phyloP scores from a whole-genome alignment of 2,329 filamentous ascomycete genomes.

The Epichloe festucae region DNA sequence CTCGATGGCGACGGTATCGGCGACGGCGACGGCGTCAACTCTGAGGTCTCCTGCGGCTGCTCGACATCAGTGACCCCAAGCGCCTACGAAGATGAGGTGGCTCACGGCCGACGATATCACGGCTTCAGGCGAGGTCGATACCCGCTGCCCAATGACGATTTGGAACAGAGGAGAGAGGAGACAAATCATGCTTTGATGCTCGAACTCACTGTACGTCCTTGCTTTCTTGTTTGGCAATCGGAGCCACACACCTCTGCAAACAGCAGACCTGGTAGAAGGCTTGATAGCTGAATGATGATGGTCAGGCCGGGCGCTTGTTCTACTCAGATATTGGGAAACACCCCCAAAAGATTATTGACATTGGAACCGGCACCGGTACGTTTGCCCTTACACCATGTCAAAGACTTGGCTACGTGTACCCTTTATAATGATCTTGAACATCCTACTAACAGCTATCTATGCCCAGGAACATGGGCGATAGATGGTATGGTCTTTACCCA shows the following conservation, averaged over 20 bases:
- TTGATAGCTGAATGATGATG: not conserved
- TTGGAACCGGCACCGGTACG: conserved; percentile 36
- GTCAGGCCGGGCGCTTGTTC: conserved; percentile 25
- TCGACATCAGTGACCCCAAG: conserved; percentile 22
- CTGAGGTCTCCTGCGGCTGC: conserved; percentile 15
- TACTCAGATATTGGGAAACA: conserved; percentile 25
- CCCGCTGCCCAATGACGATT: conserved; percentile 32
- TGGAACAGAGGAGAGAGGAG: conserved; percentile 33
- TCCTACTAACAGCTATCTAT: not conserved
- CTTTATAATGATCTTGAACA: not conserved
- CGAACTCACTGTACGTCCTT: conserved; percentile 23
- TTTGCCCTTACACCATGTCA: not conserved
- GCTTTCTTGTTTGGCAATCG: not conserved
- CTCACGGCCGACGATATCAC: conserved; percentile 28
- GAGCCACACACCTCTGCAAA: not conserved
- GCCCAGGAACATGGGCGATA: conserved; percentile 38
- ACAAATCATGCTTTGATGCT: conserved; percentile 32
- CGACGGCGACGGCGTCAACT: conserved; percentile 9
- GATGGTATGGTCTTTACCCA: conserved; percentile 20
- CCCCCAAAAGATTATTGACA: conserved; percentile 31
- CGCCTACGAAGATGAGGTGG: conserved; percentile 21
- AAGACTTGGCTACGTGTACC: not conserved
- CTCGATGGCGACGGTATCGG: conserved; percentile 8
- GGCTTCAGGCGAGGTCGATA: conserved; percentile 30
- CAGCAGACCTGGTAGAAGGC: not conserved